A percentile compares a stretch with the other conserved stretches of the same genome.
phyloP scores from a whole-genome alignment of 1,284 basidiomycete species.

The Tilletiopsis washingtonensis region DNA sequence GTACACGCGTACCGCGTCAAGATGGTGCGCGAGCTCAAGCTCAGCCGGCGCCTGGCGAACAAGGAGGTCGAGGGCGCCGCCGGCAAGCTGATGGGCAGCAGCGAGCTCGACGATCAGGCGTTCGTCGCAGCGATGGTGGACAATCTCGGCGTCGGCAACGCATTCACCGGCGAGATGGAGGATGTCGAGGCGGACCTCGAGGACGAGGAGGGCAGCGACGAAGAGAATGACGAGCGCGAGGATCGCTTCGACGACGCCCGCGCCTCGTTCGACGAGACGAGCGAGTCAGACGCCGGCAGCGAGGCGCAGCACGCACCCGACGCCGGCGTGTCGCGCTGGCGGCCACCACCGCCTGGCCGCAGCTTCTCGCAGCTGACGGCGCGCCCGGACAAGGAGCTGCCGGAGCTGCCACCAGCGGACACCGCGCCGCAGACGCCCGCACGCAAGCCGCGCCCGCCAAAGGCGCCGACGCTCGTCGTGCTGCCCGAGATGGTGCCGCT shows the following conservation, averaged over 20 bases:
- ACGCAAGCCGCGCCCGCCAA: conserved; percentile 53
- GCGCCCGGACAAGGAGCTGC: conserved; percentile 23
- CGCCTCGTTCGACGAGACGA: conserved; percentile 38
- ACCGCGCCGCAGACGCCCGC: conserved; percentile 31
- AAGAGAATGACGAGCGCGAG: conserved; percentile 24
- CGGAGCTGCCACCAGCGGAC: conserved; percentile 13
- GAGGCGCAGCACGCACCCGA: background rate
- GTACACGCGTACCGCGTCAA: conserved; percentile 43
- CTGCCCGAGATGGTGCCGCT: conserved; percentile 47
- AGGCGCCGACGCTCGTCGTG: conserved; percentile 67
- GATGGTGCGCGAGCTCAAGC: conserved; percentile 39
- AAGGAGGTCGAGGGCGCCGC: conserved; percentile 31
- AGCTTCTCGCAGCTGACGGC: conserved; percentile 3
- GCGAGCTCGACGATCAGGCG: conserved; percentile 22
- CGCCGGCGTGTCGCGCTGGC: background rate
- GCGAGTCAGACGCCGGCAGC: conserved; percentile 1
- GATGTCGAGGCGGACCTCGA: conserved; percentile 38
- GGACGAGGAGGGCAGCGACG: conserved; percentile 31
- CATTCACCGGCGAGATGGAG: conserved; percentile 35
- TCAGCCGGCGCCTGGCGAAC: conserved; percentile 31
- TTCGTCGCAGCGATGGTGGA: conserved; percentile 40
- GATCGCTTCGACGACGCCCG: conserved; percentile 48
- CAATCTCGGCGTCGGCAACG: conserved; percentile 41
- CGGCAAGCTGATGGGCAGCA: conserved; percentile 11
- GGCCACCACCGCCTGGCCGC: conserved; percentile 1